Evolutionary conservation across 768 basidiomycete species (phyloP), one percentile per base, ranked within the genome.

Genomic region (Collybia sordida): DNA sequence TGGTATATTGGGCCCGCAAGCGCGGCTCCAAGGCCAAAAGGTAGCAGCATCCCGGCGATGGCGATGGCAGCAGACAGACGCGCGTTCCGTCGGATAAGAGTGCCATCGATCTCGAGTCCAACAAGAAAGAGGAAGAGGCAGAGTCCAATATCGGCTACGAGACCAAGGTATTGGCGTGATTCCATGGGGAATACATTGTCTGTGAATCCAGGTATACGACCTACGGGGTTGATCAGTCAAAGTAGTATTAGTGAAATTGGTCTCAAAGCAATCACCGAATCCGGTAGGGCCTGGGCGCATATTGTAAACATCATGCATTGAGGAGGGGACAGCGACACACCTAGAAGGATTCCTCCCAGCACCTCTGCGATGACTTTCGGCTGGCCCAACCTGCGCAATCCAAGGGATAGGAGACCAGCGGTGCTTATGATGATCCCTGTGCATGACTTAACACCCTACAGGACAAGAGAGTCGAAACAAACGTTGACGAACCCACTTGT

Each of bases 51-150:
- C 2, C 96, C 96, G 0, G 85, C 88, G 1, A 88, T 55, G 0
- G 92, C 86, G 46, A 98, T 83, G 2, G 82, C 75, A 3, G 68
- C 67, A 1, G 87, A 89, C 8, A 84, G 71, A 6, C 82, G 77
- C 0, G 80, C 84, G 73, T 90, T 89, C 35, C 87, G 85, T 59
- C 78, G 85, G 67, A 98, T 86, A 52, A 97, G 73, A 3, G 72
- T 69, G 0, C 77, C 70, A 51, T 98, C 96, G 50, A 97, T 94
- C 72, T 92, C 90, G 28, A 96, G 83, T 3, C 96, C 96, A 35
- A 97, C 88, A 52, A 97, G 79, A 72, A 97, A 98, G 14, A 98
- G 80, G 70, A 93, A 94, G 38, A 93, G 79, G 55, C 85, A 86
- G 5, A 92, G 78, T 6, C 91, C 96, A 53, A 97, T 90, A 57